Base-by-base conservation (phyloP, 768 basidiomycete species). In the Pulveroboletus sp. region DNA sequence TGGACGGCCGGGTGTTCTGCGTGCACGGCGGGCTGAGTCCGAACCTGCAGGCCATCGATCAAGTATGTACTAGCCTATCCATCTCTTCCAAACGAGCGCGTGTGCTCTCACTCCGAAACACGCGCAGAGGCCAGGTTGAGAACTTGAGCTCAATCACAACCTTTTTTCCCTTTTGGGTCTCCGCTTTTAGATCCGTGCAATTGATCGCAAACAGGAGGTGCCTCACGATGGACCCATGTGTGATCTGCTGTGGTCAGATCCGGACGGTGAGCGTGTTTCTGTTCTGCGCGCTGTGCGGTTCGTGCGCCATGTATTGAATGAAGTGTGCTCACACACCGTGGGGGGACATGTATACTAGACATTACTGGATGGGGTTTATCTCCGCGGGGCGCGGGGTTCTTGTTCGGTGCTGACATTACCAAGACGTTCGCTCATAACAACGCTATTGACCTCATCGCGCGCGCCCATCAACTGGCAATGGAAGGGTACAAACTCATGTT, bases 221-320 rank as follows among this genome's bases (percentile, higher is more conserved):
- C 95, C 95, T 26, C 95, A 98, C 67, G 95, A 98, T 64, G 95
- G 95, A 11, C 85, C 93, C 8, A 97, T 98, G 95, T 98, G 95
- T 63, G 95, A 98, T 71, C 75, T 98, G 2, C 75, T 98, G n/a
- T 98, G 95, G 95, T 96, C 94, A 51, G 95, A 98, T 74, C 95
- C 95, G 39, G 95, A 98, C 68, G 94, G 93, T 93, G 49, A 57
- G 64, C 21, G 53, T 13, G 58, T 38, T 46, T 51, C 28, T 27
- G 15, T 44, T 18, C 31, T 42, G 50, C 37, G n/a, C 50, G 21
- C 21, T 21, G n/a, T n/a, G 21, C 21, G 21, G 21, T 21, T 21
- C 21, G 21, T 21, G 21, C 21, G 21, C 21, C 21, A 2, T 21
- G 21, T 21, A 2, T 21, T 21, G 21, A 21, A 21, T 21, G 21